Base-by-base conservation (phyloP, 169 alveolate species). In the Eimeria sp. region DNA sequence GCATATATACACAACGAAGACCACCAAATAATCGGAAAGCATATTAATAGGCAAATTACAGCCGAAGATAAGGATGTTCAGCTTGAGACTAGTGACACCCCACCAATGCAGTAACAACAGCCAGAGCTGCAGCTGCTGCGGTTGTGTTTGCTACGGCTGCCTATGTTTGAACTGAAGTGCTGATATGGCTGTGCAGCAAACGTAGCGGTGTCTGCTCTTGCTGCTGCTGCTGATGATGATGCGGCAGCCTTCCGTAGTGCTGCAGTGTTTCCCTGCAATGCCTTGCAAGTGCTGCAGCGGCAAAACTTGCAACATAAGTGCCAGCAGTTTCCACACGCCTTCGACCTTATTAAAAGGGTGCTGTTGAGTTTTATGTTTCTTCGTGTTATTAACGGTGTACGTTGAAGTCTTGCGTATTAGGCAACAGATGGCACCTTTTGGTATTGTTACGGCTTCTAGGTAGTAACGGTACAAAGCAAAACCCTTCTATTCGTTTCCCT, bases 61-160 rank as follows among this genome's bases (percentile, higher is more conserved):
- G 27, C 3, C n/a, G n/a, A 61, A 11, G 70, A 7, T 34, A 34
- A 34, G 40, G 40, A 34, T 34, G 40, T 34, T 5, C 70, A 11
- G n/a, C 20, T 9, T 1, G 63, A 54, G 22, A 54, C 27, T 61
- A 61, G 0, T 16, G 70, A 61, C 70, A 61, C 70, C 25, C 49
- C 82, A n/a, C 25, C 82, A 70, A 18, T 61, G 82, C 82, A 70
- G 82, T 49, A 70, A 27, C 43, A 70, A 49, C 82, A 70, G 45
- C 82, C n/a, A n/a, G 27, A 27, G 82, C 43, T 27, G 82, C 82
- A 70, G 43, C 78, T 18, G 78, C 78, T 1, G 82, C 47, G 11
- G 49, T 2, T 30, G 47, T 7, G n/a, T 45, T 49, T 70, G 49
- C 20, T 70, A 49, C 82, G 13, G 2, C 47, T 70, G 47, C 49